Evolutionary conservation across 768 basidiomycete species (phyloP), one percentile per base, ranked within the genome.

Genomic region (Tubosaeta sp.): DNA sequence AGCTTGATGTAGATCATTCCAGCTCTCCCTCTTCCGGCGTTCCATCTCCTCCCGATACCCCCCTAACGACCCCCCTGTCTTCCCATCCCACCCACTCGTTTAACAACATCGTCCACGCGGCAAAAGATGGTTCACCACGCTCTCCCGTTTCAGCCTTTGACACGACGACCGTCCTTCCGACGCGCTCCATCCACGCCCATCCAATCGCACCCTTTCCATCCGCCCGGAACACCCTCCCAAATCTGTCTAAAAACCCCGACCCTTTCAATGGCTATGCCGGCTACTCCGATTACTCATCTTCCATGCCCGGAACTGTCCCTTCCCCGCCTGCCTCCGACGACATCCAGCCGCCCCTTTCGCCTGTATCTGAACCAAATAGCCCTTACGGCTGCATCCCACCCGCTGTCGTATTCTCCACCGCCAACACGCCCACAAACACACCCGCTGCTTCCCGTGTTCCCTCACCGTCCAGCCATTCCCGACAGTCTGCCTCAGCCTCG

Each of bases 241-340:
- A 66, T 48, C 61, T 65, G 52, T 48, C 69, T 34, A 68, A 69
- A 53, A 52, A 51, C 40, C 52, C 78, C 55, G 82, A 85, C 2
- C 81, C 81, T 1, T 87, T 87, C 71, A 86, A 84, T 61, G 64
- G 80, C 2, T 87, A 86, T 56, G 81, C 84, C 13, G 80, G 82
- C 38, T 87, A 86, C 56, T 69, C 76, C 0, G 84, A 87, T 52
- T 87, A 83, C 65, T 79, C 79, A 0, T 75, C 77, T 0, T 74
- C 76, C 12, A 75, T 87, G 71, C 85, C 84, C 0, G 83, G 81
- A 22, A 77, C 83, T 0, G 66, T 67, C 51, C 62, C 71, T n/a
- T 66, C 67, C 19, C 66, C 68, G 0, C 66, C 66, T 4, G 62
- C 68, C 1, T 48, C 55, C 1, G 67, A 69, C 22, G 67, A 68